Conservation (phyloP, 257 asterid genomes). For the Nicotiana otophora region DNA sequence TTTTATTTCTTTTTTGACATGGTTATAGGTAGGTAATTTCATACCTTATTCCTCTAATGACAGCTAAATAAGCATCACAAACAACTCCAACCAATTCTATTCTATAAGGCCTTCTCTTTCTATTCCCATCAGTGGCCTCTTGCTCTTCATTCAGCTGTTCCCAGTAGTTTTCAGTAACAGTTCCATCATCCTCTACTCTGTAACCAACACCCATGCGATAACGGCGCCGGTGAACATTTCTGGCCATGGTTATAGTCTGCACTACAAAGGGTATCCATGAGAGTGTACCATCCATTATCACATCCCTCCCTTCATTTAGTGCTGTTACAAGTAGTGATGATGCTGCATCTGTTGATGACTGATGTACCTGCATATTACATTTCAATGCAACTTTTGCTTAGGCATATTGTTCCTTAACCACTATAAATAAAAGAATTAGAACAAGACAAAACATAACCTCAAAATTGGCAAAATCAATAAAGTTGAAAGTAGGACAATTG, state of each 20-base stretch:
- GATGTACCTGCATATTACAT: slow-evolving; percentile 67
- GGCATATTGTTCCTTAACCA: not conserved
- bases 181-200: slow-evolving; percentile 20
- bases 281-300: slow-evolving; percentile 95
- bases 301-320: slow-evolving; percentile 91
- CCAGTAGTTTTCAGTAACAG: slow-evolving; percentile 20
- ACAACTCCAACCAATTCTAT: slow-evolving; percentile 24
- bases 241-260: slow-evolving; percentile 24
- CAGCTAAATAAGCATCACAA: slow-evolving; percentile 26
- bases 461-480: not conserved
- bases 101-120: slow-evolving; percentile 19
- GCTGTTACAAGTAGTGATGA: slow-evolving; percentile 91
- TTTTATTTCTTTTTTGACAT: not conserved
- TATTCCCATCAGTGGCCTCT: slow-evolving; percentile 21
- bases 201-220: slow-evolving; percentile 22
- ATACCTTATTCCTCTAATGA: slow-evolving; percentile 26
- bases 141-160: slow-evolving; percentile 16
- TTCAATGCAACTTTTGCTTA: not conserved
- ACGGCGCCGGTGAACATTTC: slow-evolving; percentile 24
- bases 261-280: slow-evolving; percentile 96
- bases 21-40: not conserved
- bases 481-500: not conserved
- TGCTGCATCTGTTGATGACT: slow-evolving; percentile 94
- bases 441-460: not conserved
- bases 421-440: not conserved